Percentiles rank a stretch among this genome's conserved stretches.
phyloP scores from a whole-genome alignment of 139 green algal genomes.

The Chlamydomonas sphaeroides region DNA sequence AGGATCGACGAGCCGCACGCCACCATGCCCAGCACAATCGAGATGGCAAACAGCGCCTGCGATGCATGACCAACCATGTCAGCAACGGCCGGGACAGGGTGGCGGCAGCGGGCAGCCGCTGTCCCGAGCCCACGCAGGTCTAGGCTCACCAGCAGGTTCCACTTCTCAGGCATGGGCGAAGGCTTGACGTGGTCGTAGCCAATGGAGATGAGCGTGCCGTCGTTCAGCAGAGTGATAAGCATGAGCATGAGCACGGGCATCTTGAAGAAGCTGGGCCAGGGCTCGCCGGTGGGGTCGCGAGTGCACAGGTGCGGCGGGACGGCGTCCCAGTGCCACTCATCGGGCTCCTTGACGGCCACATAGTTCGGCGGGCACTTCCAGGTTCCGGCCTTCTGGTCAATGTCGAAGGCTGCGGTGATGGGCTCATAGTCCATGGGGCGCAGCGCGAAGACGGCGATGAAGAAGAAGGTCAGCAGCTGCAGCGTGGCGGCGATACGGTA shows the following conservation, averaged over 20 bases:
- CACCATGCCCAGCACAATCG: slow-evolving; percentile 74
- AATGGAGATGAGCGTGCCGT: slow-evolving; percentile 88
- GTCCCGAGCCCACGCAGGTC: no score
- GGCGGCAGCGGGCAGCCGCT: no score
- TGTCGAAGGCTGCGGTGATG: no score
- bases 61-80: no score
- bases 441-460: slow-evolving; percentile 83
- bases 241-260: slow-evolving; percentile 90
- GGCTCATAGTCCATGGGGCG: slow-evolving; percentile 66
- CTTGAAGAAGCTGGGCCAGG: slow-evolving; percentile 79
- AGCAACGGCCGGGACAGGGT: no score
- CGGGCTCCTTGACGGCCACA: neutral
- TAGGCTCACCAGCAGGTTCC: slow-evolving; percentile 64
- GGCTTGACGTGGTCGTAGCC: slow-evolving; percentile 87
- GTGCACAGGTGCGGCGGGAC: neutral
- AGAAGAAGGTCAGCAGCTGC: slow-evolving; percentile 92
- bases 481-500: slow-evolving; percentile 74
- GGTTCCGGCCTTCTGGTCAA: no score
- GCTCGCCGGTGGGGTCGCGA: neutral
- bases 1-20: slow-evolving; percentile 82
- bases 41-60: slow-evolving; percentile 78
- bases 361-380: neutral
- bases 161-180: slow-evolving; percentile 81
- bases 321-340: neutral
- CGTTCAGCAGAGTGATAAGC: slow-evolving; percentile 93